A percentile compares a stretch with the other conserved stretches of the same genome.
phyloP scores from a whole-genome alignment of 257 asterid genomes.

The Buddleja alternifolia region DNA sequence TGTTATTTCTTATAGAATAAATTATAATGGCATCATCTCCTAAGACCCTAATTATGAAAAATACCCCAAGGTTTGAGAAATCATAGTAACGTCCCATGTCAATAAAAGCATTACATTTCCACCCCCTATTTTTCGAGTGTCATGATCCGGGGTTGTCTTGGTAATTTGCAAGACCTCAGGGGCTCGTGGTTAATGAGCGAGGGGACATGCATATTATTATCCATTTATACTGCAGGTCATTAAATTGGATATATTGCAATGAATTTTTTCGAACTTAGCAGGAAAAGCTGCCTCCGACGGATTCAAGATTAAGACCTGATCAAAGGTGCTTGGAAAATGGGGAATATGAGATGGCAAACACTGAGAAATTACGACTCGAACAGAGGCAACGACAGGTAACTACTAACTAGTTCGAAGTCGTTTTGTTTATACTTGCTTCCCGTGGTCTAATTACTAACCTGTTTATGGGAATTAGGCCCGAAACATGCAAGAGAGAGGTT shows the following conservation, averaged over 20 bases:
- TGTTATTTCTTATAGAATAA: no score
- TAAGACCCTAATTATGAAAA: no score
- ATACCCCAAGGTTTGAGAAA: no score
- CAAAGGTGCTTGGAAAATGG: conserved; percentile 91
- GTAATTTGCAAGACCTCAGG: no score
- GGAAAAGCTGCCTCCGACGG: conserved; percentile 88
- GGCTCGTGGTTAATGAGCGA: no score
- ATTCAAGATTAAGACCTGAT: conserved; percentile 88
- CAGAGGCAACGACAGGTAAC: conserved; percentile 91
- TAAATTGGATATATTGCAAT: neutral
- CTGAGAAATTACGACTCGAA: conserved; percentile 78
- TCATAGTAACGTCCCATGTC: no score
- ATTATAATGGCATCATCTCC: no score
- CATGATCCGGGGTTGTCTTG: no score
- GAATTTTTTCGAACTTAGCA: conserved; percentile 32
- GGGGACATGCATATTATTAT: no score
- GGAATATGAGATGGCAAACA: conserved; percentile 76
- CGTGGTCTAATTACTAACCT: conserved; percentile 8
- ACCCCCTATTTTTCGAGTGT: no score
- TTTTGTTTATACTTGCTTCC: neutral
- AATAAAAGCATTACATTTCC: no score
- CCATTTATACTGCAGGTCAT: neutral
- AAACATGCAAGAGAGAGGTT: conserved; percentile 93
- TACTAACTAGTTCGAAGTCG: conserved; percentile 35
- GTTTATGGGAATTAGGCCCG: conserved; percentile 59